Percentiles rank a stretch among this genome's conserved stretches.
These are phyloP conservation scores for Fusarium sp. DNA, from an alignment of 2,329 filamentous ascomycete species.

Conservation along the genomic window DNA sequence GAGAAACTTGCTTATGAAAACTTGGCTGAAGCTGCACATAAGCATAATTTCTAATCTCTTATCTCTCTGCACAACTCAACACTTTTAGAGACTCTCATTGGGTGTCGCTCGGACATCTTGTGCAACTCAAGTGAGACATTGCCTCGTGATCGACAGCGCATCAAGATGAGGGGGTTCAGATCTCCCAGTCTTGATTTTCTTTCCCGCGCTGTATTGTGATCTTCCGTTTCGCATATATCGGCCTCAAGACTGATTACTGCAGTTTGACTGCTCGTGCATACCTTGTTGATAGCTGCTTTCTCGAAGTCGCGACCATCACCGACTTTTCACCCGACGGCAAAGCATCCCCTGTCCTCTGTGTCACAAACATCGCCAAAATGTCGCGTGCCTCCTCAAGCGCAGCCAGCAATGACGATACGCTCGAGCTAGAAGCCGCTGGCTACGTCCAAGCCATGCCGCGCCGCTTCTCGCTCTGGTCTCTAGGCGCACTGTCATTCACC, in stretches of 20 bases:
- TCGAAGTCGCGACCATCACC: fast-evolving
- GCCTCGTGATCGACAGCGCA: neutral
- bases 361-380: neutral
- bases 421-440: constrained; percentile 44
- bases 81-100: neutral
- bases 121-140: constrained; percentile 5
- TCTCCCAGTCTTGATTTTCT: neutral
- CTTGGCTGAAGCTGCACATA: neutral
- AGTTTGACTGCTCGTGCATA: fast-evolving
- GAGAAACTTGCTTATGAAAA: neutral
- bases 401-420: constrained; percentile 28
- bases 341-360: neutral
- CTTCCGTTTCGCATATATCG: too few relatives aligned
- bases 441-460: constrained; percentile 44
- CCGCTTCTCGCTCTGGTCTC: constrained; percentile 40
- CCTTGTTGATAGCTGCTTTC: neutral
- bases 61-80: neutral
- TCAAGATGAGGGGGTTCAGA: neutral
- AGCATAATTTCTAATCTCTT: neutral
- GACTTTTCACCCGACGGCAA: too few relatives aligned
- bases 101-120: neutral
- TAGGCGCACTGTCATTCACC: constrained; percentile 42
- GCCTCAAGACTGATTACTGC: fast-evolving
- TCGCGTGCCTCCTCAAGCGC: neutral
- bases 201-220: fast-evolving